phyloP scores from a whole-genome alignment of 192 early-diverging fungal species.

The Coemansia sp. region DNA sequence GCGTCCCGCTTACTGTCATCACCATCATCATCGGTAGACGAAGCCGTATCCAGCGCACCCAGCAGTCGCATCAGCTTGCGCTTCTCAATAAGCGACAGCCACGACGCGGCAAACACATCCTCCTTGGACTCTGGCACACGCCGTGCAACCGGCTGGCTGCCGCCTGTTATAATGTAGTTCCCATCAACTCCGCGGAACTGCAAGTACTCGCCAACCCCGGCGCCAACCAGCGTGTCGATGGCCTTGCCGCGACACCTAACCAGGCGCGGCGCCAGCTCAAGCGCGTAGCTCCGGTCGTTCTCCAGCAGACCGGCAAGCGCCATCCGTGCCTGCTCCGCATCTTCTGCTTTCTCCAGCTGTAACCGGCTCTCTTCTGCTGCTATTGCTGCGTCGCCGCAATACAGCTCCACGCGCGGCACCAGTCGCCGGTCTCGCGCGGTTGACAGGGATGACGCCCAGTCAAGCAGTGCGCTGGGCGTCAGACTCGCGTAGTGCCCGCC shows the following conservation, averaged over 20 bases:
- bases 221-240: conserved; percentile 73
- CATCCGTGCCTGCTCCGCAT: background rate
- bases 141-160: conserved; percentile 38
- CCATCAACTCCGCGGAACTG: conserved; percentile 85
- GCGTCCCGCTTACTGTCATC: conserved; percentile 41
- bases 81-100: conserved; percentile 81
- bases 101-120: conserved; percentile 83
- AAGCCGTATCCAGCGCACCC: conserved; percentile 53
- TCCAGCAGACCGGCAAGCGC: conserved; percentile 14
- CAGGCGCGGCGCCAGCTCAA: conserved; percentile 59
- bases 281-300: conserved; percentile 27
- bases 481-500: conserved; percentile 66
- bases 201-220: conserved; percentile 80
- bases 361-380: background rate
- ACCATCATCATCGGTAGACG: background rate
- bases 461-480: conserved; percentile 18
- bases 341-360: background rate
- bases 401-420: conserved; percentile 16
- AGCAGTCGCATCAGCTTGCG: conserved; percentile 90
- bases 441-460: conserved; percentile 17
- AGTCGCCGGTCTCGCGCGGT: conserved; percentile 21
- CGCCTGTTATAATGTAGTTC: conserved; percentile 56
- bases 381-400: background rate
- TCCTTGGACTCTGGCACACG: conserved; percentile 87
- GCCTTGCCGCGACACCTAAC: conserved; percentile 67